phyloP scores from a whole-genome alignment of 495 filamentous ascomycete genomes.

The Jackrogersella minutella region DNA sequence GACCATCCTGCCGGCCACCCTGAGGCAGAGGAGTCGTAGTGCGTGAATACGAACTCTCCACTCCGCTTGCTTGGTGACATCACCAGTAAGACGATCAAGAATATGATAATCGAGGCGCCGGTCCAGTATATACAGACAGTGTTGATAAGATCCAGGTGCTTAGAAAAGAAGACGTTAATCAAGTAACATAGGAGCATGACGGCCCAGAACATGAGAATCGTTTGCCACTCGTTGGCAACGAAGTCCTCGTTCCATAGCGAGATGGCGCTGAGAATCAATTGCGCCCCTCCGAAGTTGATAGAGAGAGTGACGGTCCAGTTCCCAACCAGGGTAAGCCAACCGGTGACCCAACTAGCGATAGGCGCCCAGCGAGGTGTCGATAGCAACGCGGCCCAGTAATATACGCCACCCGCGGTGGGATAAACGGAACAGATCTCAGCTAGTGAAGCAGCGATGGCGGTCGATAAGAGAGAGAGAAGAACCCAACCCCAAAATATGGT shows the following conservation, averaged over 20 bases:
- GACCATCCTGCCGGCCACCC: slow-evolving; percentile 64
- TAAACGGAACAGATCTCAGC: slow-evolving; percentile 73
- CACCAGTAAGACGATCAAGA: slow-evolving; percentile 67
- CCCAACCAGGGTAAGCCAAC: slow-evolving; percentile 68
- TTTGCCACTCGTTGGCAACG: slow-evolving; percentile 58
- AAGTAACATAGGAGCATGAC: slow-evolving; percentile 66
- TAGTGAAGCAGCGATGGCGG: slow-evolving; percentile 67
- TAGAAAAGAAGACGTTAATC: slow-evolving; percentile 68
- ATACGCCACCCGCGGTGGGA: slow-evolving; percentile 69
- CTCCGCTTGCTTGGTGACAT: slow-evolving; percentile 69
- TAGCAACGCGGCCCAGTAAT: slow-evolving; percentile 72
- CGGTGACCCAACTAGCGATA: slow-evolving; percentile 71
- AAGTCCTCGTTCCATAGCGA: slow-evolving; percentile 62
- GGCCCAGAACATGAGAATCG: slow-evolving; percentile 69
- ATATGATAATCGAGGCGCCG: slow-evolving; percentile 61
- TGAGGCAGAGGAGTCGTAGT: slow-evolving; percentile 62
- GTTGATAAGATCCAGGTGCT: slow-evolving; percentile 65
- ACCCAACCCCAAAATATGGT: slow-evolving; percentile 63
- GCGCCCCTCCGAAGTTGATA: slow-evolving; percentile 71
- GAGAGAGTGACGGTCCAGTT: slow-evolving; percentile 73
- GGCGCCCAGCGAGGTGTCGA: slow-evolving; percentile 63
- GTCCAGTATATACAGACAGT: slow-evolving; percentile 69
- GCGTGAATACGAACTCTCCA: slow-evolving; percentile 67
- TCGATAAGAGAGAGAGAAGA: slow-evolving; percentile 64
- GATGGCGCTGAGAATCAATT: slow-evolving; percentile 66